A percentile compares a stretch with the other conserved stretches of the same genome.
Evolutionary conservation across 768 basidiomycete genomes (phyloP).

Genomic region (Agaricus subrufescens): DNA sequence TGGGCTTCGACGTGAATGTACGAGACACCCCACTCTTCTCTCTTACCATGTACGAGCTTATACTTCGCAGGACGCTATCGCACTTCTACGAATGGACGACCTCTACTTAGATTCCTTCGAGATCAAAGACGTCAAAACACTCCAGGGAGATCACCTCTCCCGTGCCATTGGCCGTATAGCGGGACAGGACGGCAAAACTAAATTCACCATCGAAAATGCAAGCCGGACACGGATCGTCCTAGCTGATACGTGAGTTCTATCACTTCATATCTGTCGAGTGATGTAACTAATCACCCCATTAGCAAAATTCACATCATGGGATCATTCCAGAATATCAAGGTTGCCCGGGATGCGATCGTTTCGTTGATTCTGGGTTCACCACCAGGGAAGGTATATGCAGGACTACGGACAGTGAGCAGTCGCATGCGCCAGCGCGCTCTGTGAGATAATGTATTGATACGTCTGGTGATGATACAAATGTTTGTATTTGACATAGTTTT

Average conservation of each 20-base stretch:
- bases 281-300: slow-evolving; percentile 7
- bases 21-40: slow-evolving; percentile 2
- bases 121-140: slow-evolving; percentile 97
- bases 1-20: slow-evolving; percentile 95
- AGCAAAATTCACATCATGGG: slow-evolving; percentile 99
- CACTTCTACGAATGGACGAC: slow-evolving; percentile 91
- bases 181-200: slow-evolving; percentile 97
- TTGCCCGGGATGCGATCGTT: slow-evolving; percentile 94
- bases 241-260: slow-evolving; percentile 81
- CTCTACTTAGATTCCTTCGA: slow-evolving; percentile 98
- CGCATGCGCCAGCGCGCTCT: slow-evolving; percentile 91
- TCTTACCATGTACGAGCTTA: neutral
- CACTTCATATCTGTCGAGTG: neutral
- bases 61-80: slow-evolving; percentile 82
- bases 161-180: slow-evolving; percentile 99
- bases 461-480: too few relatives aligned
- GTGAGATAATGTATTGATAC: slow-evolving; percentile 26
- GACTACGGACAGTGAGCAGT: slow-evolving; percentile 85
- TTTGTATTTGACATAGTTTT: too few relatives aligned
- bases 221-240: slow-evolving; percentile 97
- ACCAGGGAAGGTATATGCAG: slow-evolving; percentile 91
- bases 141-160: slow-evolving; percentile 97
- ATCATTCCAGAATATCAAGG: slow-evolving; percentile 97
- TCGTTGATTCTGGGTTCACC: slow-evolving; percentile 94
- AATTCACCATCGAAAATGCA: slow-evolving; percentile 97